These are phyloP conservation scores for Naganishia vaughanmartiniae DNA, from an alignment of 768 basidiomycete species.

Conservation along the genomic window DNA sequence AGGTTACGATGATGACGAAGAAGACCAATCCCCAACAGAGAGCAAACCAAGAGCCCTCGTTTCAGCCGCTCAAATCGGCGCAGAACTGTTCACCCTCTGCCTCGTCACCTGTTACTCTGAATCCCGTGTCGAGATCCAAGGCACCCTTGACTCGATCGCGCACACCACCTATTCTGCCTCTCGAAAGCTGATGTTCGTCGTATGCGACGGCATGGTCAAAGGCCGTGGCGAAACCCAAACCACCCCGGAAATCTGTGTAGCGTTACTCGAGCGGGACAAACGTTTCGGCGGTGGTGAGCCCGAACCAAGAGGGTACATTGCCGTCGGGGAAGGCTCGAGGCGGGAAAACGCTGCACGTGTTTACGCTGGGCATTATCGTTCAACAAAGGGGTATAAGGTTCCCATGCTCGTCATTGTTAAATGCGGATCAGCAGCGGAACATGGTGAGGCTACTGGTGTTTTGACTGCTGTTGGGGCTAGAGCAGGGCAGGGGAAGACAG, in stretches of 20 bases:
- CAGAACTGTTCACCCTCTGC: constrained; percentile 91
- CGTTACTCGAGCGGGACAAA: constrained; percentile 84
- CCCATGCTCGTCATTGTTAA: constrained; percentile 9
- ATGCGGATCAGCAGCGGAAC: constrained; percentile 19
- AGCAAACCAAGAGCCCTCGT: constrained; percentile 60
- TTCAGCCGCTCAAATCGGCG: constrained; percentile 83
- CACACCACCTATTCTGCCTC: constrained; percentile 84
- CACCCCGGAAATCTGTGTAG: constrained; percentile 94
- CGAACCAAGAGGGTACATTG: constrained; percentile 84
- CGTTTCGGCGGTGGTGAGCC: constrained; percentile 83
- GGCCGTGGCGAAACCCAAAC: constrained; percentile 92
- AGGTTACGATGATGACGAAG: not conserved
- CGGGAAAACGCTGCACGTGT: constrained; percentile 93
- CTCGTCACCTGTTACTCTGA: constrained; percentile 98
- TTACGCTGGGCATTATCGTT: constrained; percentile 90
- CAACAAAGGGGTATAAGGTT: not conserved
- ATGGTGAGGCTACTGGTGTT: not conserved
- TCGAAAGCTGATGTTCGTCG: constrained; percentile 85
- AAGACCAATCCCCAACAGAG: constrained; percentile 8
- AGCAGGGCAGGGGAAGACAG: constrained; percentile 75
- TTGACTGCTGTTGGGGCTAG: constrained; percentile 18
- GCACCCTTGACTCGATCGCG: constrained; percentile 91
- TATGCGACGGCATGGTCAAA: constrained; percentile 98
- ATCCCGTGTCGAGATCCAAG: constrained; percentile 84
- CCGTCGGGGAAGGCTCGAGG: constrained; percentile 87